A percentile compares a stretch with the other conserved stretches of the same genome.
These are phyloP conservation scores for Cladosporium halotolerans DNA, from an alignment of 2,329 filamentous ascomycete species.

Conservation along the genomic window DNA sequence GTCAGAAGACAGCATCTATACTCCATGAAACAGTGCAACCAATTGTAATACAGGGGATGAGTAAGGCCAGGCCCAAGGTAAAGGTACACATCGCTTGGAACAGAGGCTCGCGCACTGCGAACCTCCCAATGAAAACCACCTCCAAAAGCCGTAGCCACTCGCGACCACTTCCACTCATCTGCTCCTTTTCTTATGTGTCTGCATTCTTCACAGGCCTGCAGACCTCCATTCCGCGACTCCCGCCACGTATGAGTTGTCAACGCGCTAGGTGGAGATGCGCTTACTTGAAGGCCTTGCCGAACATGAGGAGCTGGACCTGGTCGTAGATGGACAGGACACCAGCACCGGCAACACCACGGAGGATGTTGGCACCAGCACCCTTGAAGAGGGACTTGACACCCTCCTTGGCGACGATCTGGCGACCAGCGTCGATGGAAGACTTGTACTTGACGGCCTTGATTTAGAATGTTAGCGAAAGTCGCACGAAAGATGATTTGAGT, in stretches of 20 bases:
- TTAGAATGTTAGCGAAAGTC: slow-evolving; percentile 28
- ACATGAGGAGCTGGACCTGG: slow-evolving; percentile 97
- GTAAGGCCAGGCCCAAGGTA: slow-evolving; percentile 23
- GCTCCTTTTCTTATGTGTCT: slow-evolving; percentile 15
- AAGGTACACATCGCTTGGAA: slow-evolving; percentile 13
- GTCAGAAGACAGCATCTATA: slow-evolving; percentile 22
- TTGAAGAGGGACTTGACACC: slow-evolving; percentile 99
- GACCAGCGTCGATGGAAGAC: slow-evolving; percentile 87
- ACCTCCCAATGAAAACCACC: slow-evolving; percentile 11
- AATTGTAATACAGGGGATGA: slow-evolving; percentile 31
- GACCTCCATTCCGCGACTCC: slow-evolving; percentile 14
- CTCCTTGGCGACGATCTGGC: slow-evolving; percentile 96
- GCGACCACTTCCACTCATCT: slow-evolving; percentile 3
- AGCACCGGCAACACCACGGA: slow-evolving; percentile 99
- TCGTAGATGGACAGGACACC: slow-evolving; percentile 99
- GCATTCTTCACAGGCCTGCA: slow-evolving; percentile 29
- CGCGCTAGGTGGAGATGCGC: slow-evolving; percentile 16
- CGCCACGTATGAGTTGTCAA: slow-evolving; percentile 8
- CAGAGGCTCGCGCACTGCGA: slow-evolving; percentile 8
- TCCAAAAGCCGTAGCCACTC: slow-evolving; percentile 5
- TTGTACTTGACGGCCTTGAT: slow-evolving; percentile 98
- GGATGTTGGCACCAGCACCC: slow-evolving; percentile 99
- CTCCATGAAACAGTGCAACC: slow-evolving; percentile 24
- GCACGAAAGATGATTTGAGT: too few relatives aligned
- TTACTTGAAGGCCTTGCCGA: slow-evolving; percentile 98